Percentiles rank a stretch among this genome's conserved stretches.
Evolutionary conservation across 2,329 filamentous ascomycete genomes (phyloP).

Genomic region (Epichloe sp.): DNA sequence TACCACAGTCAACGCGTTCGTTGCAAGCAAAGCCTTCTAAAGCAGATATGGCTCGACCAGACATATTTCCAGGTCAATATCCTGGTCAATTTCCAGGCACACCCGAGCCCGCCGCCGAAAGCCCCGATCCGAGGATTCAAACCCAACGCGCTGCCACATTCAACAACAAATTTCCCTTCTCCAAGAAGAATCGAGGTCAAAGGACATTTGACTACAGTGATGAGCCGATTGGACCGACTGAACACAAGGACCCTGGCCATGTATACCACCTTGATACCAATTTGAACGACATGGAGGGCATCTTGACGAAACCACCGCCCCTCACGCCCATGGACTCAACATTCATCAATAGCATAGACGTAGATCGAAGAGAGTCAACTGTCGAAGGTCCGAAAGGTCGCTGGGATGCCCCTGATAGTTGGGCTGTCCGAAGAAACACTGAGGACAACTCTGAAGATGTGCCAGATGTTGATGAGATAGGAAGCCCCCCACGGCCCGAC

Average conservation of each 20-base stretch:
- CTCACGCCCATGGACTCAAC: slow-evolving; percentile 57
- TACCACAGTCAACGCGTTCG: slow-evolving; percentile 40
- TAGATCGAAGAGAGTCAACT: slow-evolving; percentile 25
- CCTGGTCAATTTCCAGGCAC: slow-evolving; percentile 17
- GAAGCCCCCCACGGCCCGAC: slow-evolving; percentile 53
- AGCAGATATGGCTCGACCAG: slow-evolving; percentile 29
- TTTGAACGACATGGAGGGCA: slow-evolving; percentile 81
- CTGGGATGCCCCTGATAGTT: slow-evolving; percentile 94
- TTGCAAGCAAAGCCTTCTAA: slow-evolving; percentile 37
- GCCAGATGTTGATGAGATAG: slow-evolving; percentile 54
- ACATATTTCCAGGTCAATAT: slow-evolving; percentile 21
- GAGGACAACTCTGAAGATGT: slow-evolving; percentile 48
- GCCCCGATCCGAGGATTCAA: slow-evolving; percentile 15
- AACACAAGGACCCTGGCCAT: slow-evolving; percentile 44
- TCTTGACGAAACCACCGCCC: slow-evolving; percentile 58
- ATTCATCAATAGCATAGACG: slow-evolving; percentile 32
- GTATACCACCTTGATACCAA: slow-evolving; percentile 78
- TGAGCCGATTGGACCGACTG: slow-evolving; percentile 47
- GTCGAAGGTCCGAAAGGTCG: slow-evolving; percentile 36
- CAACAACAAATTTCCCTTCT: slow-evolving; percentile 50
- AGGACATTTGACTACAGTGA: slow-evolving; percentile 38
- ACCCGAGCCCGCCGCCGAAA: slow-evolving; percentile 16
- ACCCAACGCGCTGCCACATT: slow-evolving; percentile 35
- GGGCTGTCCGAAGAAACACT: slow-evolving; percentile 69
- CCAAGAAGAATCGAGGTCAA: slow-evolving; percentile 38